These are phyloP conservation scores for Iodosphaeria phyllophila DNA, from an alignment of 2,329 filamentous ascomycete species.

Conservation along the genomic window DNA sequence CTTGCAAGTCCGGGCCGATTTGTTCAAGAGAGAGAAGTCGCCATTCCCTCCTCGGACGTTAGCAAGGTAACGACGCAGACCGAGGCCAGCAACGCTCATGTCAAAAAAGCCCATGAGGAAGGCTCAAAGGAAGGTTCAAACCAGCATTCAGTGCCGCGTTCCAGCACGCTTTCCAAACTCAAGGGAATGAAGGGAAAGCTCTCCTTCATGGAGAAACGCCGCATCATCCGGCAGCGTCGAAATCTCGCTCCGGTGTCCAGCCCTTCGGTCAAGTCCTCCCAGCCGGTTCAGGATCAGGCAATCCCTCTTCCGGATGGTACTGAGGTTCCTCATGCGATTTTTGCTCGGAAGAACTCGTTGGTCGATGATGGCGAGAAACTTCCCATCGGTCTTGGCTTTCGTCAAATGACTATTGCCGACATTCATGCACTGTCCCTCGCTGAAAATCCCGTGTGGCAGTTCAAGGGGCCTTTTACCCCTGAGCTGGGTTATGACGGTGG, in stretches of 20 bases:
- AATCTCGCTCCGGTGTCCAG: no score
- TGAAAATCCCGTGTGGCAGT: slow-evolving; percentile 11
- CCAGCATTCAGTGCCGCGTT: slow-evolving; percentile 7
- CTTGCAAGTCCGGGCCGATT: slow-evolving; percentile 12
- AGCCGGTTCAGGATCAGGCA: slow-evolving; percentile 2
- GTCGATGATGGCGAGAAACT: slow-evolving; percentile 14
- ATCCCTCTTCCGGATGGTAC: slow-evolving; percentile 16
- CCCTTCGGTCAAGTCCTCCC: no score
- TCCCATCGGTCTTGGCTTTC: slow-evolving; percentile 13
- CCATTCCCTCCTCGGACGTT: slow-evolving; percentile 6
- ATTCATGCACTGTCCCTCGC: slow-evolving; percentile 15
- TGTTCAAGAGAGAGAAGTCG: slow-evolving; percentile 15
- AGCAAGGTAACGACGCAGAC: slow-evolving; percentile 6
- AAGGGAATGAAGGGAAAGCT: slow-evolving; percentile 5
- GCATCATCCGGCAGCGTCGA: slow-evolving; percentile 13
- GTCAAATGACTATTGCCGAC: slow-evolving; percentile 22
- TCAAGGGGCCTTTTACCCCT: slow-evolving; percentile 23
- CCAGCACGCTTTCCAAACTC: slow-evolving; percentile 9
- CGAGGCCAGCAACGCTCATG: slow-evolving; percentile 6
- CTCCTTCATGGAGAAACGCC: slow-evolving; percentile 7
- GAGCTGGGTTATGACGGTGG: slow-evolving; percentile 25
- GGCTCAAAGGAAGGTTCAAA: slow-evolving; percentile 6
- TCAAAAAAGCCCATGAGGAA: slow-evolving; percentile 5
- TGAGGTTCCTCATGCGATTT: slow-evolving; percentile 23
- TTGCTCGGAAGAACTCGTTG: slow-evolving; percentile 22